A percentile compares a stretch with the other conserved stretches of the same genome.
phyloP scores from a whole-genome alignment of 495 filamentous ascomycete species.

The Penicillium canariense region DNA sequence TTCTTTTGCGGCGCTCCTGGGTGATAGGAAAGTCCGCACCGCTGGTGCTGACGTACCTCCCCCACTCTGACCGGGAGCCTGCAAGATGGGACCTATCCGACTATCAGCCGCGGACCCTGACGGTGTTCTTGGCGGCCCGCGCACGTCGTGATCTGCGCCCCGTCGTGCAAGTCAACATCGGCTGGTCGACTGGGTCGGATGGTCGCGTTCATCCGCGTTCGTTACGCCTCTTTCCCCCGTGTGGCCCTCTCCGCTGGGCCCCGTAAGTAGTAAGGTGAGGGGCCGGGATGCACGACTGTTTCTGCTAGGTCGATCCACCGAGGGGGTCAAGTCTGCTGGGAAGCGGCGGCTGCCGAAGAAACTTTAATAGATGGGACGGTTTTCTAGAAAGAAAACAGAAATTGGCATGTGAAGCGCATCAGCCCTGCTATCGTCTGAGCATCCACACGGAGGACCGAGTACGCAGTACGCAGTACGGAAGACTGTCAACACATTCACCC shows the following conservation, averaged over 20 bases:
- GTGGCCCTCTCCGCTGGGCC: no score
- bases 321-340: conserved; percentile 2
- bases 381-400: conserved; percentile 13
- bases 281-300: neutral
- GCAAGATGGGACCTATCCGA: neutral
- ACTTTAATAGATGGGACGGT: conserved; percentile 15
- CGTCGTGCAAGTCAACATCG: conserved; percentile 1
- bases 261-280: neutral
- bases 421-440: neutral
- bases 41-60: conserved; percentile 16
- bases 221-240: no score
- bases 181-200: conserved; percentile 6
- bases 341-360: conserved; percentile 19
- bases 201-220: conserved; percentile 2
- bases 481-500: neutral
- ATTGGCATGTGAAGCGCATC: conserved; percentile 14
- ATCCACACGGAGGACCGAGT: no score
- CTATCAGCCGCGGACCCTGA: conserved; percentile 28
- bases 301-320: conserved; percentile 4
- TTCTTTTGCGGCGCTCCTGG: neutral
- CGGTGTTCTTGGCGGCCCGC: conserved; percentile 16
- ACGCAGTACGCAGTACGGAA: no score
- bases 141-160: conserved; percentile 21
- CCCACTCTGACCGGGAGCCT: neutral
- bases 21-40: conserved; percentile 11